Conservation (phyloP, 805 yeast species). For the Candida broadrunensis region DNA sequence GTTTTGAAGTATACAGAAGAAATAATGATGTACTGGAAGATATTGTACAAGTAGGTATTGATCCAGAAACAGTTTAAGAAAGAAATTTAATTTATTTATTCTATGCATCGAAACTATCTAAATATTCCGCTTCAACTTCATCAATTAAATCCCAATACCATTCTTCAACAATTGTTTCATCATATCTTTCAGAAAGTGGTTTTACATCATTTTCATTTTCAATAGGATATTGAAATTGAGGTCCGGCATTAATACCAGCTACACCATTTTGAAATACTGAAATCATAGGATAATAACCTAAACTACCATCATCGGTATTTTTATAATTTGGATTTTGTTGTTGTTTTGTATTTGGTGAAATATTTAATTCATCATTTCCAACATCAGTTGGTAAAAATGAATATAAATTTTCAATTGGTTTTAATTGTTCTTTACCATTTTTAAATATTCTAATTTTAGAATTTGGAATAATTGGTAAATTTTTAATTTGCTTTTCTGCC, state of each 20-base stretch:
- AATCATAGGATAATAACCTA: conserved; percentile 91
- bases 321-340: conserved; percentile 35
- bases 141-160: conserved; percentile 81
- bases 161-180: conserved; percentile 74
- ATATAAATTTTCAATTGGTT: conserved; percentile 62
- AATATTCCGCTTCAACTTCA: conserved; percentile 65
- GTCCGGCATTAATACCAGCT: conserved; percentile 68
- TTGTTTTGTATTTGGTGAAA: conserved; percentile 27
- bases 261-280: conserved; percentile 79
- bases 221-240: conserved; percentile 52
- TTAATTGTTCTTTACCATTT: conserved; percentile 70
- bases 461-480: conserved; percentile 46
- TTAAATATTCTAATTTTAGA: conserved; percentile 70
- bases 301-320: conserved; percentile 71
- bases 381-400: conserved; percentile 81
- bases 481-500: conserved; percentile 15
- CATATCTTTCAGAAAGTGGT: conserved; percentile 58
- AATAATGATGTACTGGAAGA: conserved; percentile 14
- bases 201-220: conserved; percentile 34
- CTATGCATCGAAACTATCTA: conserved; percentile 41
- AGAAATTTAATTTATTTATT: neutral
- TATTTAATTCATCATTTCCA: conserved; percentile 35
- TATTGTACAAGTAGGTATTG: conserved; percentile 7
- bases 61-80: conserved; percentile 1
- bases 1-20: conserved; percentile 40